Percentiles rank a stretch among this genome's conserved stretches.
These are phyloP conservation scores for Circinella umbellata DNA, from an alignment of 371 early-diverging fungal genomes.

Conservation along the genomic window DNA sequence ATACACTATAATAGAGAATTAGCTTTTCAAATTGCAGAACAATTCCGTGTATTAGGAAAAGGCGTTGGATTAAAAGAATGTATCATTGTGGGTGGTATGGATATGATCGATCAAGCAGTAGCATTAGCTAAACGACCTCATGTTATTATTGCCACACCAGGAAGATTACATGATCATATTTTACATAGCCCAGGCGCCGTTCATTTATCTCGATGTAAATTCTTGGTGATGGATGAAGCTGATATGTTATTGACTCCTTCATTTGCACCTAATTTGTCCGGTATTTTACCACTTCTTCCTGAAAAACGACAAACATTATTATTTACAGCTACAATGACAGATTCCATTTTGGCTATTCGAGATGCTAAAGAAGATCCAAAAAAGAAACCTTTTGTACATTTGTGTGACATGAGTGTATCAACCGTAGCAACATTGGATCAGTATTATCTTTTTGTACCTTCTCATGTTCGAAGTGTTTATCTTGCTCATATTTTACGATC, in stretches of 20 bases:
- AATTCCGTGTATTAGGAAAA: constrained; percentile 92
- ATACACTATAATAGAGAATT: constrained; percentile 71
- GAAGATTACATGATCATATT: constrained; percentile 94
- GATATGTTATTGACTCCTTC: constrained; percentile 89
- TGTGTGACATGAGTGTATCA: constrained; percentile 74
- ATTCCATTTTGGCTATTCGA: constrained; percentile 69
- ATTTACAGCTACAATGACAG: constrained; percentile 98
- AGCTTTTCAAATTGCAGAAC: constrained; percentile 97
- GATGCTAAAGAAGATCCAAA: constrained; percentile 44
- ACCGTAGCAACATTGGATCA: constrained; percentile 92
- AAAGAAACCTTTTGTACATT: constrained; percentile 80
- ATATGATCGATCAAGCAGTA: constrained; percentile 94
- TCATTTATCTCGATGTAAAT: constrained; percentile 59
- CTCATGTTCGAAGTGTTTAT: constrained; percentile 91
- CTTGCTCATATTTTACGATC: constrained; percentile 79
- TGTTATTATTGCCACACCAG: constrained; percentile 97
- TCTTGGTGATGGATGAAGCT: constrained; percentile 97
- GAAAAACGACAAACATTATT: constrained; percentile 88
- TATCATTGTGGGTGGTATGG: constrained; percentile 96
- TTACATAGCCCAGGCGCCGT: constrained; percentile 73
- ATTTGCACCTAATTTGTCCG: constrained; percentile 84
- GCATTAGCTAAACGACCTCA: constrained; percentile 91
- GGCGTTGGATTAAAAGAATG: constrained; percentile 84
- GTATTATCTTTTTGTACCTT: constrained; percentile 91
- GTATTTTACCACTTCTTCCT: constrained; percentile 81